Evolutionary conservation across 805 yeast genomes (phyloP), one percentile per base, ranked within the genome.

Genomic region (Teunomyces barrocoloradensis): DNA sequence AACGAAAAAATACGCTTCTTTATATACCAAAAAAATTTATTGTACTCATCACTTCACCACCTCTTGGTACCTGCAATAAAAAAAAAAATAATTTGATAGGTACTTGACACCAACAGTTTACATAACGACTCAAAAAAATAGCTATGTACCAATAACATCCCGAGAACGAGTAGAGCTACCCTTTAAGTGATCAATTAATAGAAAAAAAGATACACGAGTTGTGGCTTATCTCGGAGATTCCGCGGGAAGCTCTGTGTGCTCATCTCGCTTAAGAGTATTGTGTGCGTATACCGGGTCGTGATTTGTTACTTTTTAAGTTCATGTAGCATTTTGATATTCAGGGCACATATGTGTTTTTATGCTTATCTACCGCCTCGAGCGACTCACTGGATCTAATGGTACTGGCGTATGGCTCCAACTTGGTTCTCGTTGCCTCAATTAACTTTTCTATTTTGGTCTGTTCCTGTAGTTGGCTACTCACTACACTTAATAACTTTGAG

Each of bases 1-100:
- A 39, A 27, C 7, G 43, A 30, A 41, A 29, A 41, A 41, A 15
- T 13, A 18, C 7, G 36, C 43, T 13, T 20, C 40, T 37, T 36
- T 37, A 32, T 37, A 37, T 37, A 28, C 36, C n/a, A 23, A 20
- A 30, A 41, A 41, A 37, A 37, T 11, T 32, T 32, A 32, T 32
- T 32, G 17, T 32, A 32, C 18, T 21, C 13, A 35, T 18, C 25
- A 20, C 38, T 17, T 36, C 39, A 36, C 13, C 27, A 20, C 18
- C 7, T 12, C 40, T n/a, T 37, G 28, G 23, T 21, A 18, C 17
- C 34, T 30, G 17, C 17, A 32, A 6, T 11, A 13, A 30, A 32
- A 13, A 32, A 13, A 30, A 13, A 13, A 32, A 13, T 32, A 29
- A 29, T 7, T 7, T 13, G 34, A 32, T 32, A 30, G 18, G 18